These are phyloP conservation scores for Selenicereus undatus DNA, from an alignment of 148 eudicot species.

Conservation along the genomic window DNA sequence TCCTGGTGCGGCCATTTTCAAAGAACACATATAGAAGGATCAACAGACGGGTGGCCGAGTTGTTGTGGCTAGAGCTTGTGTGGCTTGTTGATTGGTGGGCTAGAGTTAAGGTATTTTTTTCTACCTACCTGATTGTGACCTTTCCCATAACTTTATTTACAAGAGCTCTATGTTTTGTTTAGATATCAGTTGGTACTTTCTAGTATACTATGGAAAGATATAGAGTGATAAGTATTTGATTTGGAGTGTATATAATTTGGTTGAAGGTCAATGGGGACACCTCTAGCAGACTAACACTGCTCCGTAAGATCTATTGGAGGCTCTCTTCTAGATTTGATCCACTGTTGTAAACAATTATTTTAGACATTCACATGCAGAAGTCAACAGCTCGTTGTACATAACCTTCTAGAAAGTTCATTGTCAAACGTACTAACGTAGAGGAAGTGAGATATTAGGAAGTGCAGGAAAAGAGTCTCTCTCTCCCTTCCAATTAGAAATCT, in stretches of 20 bases:
- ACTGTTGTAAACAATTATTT: no score
- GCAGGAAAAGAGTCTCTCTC: no score
- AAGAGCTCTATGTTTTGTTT: background rate
- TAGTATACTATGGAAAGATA: background rate
- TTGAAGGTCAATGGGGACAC: no score
- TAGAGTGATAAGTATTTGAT: background rate
- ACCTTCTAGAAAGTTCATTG: no score
- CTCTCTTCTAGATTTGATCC: no score
- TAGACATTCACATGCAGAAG: no score
- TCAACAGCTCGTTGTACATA: no score
- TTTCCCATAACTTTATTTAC: background rate
- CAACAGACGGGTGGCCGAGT: conserved; percentile 69
- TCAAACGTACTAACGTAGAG: no score
- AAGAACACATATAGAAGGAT: conserved; percentile 72
- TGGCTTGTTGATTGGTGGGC: conserved; percentile 99
- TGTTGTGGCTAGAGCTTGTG: conserved; percentile 86
- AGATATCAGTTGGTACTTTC: background rate
- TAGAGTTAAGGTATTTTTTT: conserved; percentile 56
- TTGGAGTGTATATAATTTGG: background rate
- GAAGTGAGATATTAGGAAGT: no score
- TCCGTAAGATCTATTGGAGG: no score
- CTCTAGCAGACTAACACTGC: no score
- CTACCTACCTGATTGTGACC: background rate
- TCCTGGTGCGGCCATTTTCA: conserved; percentile 65
- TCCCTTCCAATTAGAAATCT: no score